Conservation (phyloP, 257 asterid genomes). For the Capsicum pubescens region DNA sequence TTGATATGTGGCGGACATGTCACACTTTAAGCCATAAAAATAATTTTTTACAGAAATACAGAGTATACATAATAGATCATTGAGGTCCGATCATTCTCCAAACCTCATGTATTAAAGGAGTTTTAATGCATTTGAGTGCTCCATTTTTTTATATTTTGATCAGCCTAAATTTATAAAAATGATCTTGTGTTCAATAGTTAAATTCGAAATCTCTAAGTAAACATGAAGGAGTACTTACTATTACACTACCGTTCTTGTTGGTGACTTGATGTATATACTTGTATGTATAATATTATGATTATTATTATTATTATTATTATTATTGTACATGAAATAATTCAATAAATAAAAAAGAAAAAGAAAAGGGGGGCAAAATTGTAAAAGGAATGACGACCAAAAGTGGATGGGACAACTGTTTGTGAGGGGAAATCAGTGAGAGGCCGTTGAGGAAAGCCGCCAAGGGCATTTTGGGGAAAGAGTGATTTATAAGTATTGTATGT, state of each 20-base stretch:
- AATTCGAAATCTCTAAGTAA: no score
- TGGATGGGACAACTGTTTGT: conserved; percentile 39
- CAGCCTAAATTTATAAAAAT: no score
- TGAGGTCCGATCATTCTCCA: no score
- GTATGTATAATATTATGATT: not conserved
- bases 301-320: not conserved
- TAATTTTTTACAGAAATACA: no score
- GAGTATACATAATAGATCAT: no score
- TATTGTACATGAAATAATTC: not conserved
- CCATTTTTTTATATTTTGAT: no score
- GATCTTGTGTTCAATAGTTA: no score
- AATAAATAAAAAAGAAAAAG: not conserved
- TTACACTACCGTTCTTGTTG: no score
- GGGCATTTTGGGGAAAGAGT: conserved; percentile 44
- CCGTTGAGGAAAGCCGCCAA: conserved; percentile 46
- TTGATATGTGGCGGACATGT: no score
- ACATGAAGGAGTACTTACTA: not conserved
- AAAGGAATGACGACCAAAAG: conserved; percentile 23
- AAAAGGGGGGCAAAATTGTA: conserved; percentile 39
- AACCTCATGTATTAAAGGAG: no score
- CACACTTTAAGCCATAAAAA: no score
- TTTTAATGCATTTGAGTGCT: no score
- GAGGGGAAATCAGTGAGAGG: conserved; percentile 46
- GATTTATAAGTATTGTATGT: not conserved
- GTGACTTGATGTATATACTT: not conserved